Base-by-base conservation (phyloP, 306 rosid species). In the Macrotyloma uniflorum region DNA sequence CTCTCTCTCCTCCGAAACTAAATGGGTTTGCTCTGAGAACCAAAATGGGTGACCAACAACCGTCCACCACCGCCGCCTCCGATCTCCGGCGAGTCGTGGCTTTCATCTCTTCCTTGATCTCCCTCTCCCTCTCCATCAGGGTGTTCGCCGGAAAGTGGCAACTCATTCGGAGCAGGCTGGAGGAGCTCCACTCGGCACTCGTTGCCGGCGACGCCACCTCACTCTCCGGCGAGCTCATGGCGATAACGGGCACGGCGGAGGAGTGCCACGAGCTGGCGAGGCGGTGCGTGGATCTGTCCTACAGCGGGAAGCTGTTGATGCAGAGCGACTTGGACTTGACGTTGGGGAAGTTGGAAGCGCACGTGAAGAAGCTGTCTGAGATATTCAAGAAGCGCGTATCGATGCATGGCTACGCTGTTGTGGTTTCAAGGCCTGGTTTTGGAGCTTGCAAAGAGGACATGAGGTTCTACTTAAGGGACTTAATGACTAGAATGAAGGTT, bases 261-360 rank as follows among this genome's bases (percentile, higher is more conserved):
- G 93, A 93, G 75, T 90, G 91, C 77, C 72, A 83, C 76, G 91
- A 87, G 47, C 89, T 90, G 32, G 95, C 92, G 30, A 87, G 86
- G 18, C 98, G 92, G 8, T 93, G 98, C 65, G 81, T 87, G 53
- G 93, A 91, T 66, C 85, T 91, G 9, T 90, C 98, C 0, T 93
- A 86, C 80, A 87, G 93, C 42, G 98, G 98, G 63, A 93, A 93
- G 92, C 96, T 93, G 14, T 80, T 93, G 84, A 93, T 93, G 98
- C 98, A 91, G 86, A 91, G 97, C 80, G 98, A 93, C 74, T 86
- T 93, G 86, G 95, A 91, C 70, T 86, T 86, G 38, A 75, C 87
- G 35, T 82, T 82, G 42, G 83, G 91, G 30, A 90, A 85, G 57
- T 57, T 93, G 73, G 87, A 87, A 38, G 67, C 71, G 67, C 95